These are phyloP conservation scores for Cryptococcus jaspeensis DNA, from an alignment of 1,284 basidiomycete species.

Conservation along the genomic window DNA sequence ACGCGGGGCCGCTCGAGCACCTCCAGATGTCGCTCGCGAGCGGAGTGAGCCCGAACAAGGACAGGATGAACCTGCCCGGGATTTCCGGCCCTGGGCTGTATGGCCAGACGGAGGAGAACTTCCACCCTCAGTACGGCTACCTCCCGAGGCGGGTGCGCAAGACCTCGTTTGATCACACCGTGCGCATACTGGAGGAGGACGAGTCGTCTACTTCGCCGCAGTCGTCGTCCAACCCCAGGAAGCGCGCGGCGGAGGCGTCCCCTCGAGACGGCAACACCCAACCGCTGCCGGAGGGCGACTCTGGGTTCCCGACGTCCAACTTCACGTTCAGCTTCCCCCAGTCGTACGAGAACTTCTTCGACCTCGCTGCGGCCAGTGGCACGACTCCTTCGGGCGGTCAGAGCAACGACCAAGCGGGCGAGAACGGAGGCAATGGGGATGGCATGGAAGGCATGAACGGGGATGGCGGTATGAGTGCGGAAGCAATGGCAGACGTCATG, in stretches of 20 bases:
- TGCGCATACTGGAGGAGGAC: slow-evolving; percentile 48
- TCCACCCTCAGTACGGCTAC: slow-evolving; percentile 58
- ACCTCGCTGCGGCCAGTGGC: slow-evolving; percentile 48
- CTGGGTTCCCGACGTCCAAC: slow-evolving; percentile 63
- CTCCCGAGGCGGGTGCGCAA: slow-evolving; percentile 76
- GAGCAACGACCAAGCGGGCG: neutral
- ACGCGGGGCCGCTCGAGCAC: slow-evolving; percentile 14
- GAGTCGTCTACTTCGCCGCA: slow-evolving; percentile 13
- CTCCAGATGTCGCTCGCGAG: slow-evolving; percentile 17
- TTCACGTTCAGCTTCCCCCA: slow-evolving; percentile 68
- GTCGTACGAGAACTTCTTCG: slow-evolving; percentile 65
- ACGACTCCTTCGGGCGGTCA: slow-evolving; percentile 24
- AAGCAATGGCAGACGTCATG: neutral
- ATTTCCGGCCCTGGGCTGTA: slow-evolving; percentile 49
- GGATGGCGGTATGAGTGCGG: too few relatives aligned
- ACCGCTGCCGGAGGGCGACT: slow-evolving; percentile 34
- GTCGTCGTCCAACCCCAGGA: slow-evolving; percentile 30
- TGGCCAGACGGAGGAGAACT: slow-evolving; percentile 47
- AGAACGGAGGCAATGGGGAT: neutral
- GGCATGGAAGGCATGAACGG: neutral
- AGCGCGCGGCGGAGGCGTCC: slow-evolving; percentile 47
- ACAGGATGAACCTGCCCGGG: slow-evolving; percentile 35
- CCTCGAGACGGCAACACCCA: slow-evolving; percentile 32
- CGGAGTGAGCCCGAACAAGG: slow-evolving; percentile 12
- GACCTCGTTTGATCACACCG: slow-evolving; percentile 88